Base-by-base conservation (phyloP, 441 rosid species). In the Syzygium syzygioides region DNA sequence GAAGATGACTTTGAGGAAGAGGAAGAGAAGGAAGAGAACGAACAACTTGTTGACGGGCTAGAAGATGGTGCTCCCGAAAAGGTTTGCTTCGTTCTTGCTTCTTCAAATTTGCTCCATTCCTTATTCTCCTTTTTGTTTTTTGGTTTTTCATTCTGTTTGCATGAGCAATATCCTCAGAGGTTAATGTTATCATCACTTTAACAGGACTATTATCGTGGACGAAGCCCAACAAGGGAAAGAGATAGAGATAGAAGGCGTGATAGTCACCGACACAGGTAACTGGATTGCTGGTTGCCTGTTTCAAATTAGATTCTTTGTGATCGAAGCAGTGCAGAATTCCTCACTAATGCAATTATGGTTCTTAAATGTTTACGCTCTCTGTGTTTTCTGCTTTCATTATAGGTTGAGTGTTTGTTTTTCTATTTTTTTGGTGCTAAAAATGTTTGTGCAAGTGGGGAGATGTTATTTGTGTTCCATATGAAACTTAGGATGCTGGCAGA, bases 1-100 rank as follows among this genome's bases (percentile, higher is more conserved):
- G 99, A 96, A 92, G 99, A 98, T 90, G 99, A 97, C 88, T 98
- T 98, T 91, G 99, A 98, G 91, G 99, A 98, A 91, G 99, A 97
- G 88, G 99, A 98, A 93, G 97, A 98, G 89, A 96, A 95, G 88
- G 98, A 97, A 87, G 99, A 97, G 90, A 96, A 93, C 52, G 98
- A 95, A 66, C 96, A 90, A 87, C 89, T 93, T 52, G 95, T 88
- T 64, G 95, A 95, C 89, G 98, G 87, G 32, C 88, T 92, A 56
- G 95, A 93, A 86, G 92, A 92, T 62, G 94, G 91, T 84, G 94
- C 92, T 85, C 92, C 93, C 91, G 98, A 98, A 86, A 94, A 92
- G 96, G 99, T 97, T 85, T 79, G 20, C 80, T 52, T n/a, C 26
- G 30, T 85, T 34, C 90, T 86, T 56, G 14, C 26, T 88, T 54